phyloP scores from a whole-genome alignment of 2,329 filamentous ascomycete genomes.

The Leptographium wingfieldii region DNA sequence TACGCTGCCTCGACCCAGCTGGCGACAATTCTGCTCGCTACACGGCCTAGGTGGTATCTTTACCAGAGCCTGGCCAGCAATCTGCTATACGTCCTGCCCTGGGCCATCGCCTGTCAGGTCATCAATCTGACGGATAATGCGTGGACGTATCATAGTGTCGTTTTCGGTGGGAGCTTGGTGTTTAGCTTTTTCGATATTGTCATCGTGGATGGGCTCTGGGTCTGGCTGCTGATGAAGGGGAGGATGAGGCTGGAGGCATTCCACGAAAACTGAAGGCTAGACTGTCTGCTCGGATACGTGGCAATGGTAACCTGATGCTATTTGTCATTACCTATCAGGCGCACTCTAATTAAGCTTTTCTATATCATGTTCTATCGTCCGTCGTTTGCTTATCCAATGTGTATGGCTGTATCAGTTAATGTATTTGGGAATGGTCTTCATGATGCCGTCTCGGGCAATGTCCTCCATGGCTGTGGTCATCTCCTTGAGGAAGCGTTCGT shows the following conservation, averaged over 20 bases:
- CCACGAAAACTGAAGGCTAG: not conserved
- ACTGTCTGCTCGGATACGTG: not conserved
- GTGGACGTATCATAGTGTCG: conserved; percentile 53
- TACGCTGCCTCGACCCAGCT: conserved; percentile 55
- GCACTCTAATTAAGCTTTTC: not conserved
- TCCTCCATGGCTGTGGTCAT: conserved; percentile 33
- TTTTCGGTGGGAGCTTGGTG: conserved; percentile 57
- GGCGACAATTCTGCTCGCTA: conserved; percentile 51
- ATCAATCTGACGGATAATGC: conserved; percentile 38
- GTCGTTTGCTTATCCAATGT: not conserved
- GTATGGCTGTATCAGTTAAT: conserved; percentile 16
- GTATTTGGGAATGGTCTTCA: conserved; percentile 38
- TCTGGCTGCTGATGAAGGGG: conserved; percentile 33
- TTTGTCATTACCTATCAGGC: too few relatives aligned
- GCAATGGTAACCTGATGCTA: too few relatives aligned
- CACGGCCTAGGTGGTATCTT: conserved; percentile 53
- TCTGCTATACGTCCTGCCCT: conserved; percentile 55
- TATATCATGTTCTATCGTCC: not conserved
- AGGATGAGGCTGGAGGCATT: conserved; percentile 21
- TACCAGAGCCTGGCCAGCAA: conserved; percentile 56
- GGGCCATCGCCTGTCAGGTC: conserved; percentile 50
- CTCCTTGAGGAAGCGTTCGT: conserved; percentile 34
- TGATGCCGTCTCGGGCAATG: conserved; percentile 32
- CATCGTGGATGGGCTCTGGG: conserved; percentile 38
- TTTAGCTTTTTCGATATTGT: conserved; percentile 51